Conservation (phyloP, 805 yeast species). For the Barnettozyma californica region DNA sequence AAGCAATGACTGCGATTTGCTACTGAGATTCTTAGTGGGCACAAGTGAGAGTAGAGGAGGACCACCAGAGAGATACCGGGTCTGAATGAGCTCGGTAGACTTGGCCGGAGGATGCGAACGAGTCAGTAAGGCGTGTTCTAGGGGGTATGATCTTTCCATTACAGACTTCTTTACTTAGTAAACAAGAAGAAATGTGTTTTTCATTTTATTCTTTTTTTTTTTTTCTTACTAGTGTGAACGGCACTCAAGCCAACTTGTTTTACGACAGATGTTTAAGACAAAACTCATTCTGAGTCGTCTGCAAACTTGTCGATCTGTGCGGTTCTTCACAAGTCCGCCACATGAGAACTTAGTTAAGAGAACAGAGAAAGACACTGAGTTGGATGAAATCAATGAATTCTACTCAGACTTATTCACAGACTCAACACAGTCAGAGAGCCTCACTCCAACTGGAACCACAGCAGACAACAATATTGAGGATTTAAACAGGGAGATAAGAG, state of each 20-base stretch:
- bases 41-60: conserved; percentile 18
- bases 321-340: background rate
- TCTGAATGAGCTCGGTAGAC: conserved; percentile 29
- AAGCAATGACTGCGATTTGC: conserved; percentile 4
- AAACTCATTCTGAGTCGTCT: background rate
- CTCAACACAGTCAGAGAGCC: background rate
- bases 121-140: conserved; percentile 18
- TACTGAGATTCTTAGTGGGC: conserved; percentile 26
- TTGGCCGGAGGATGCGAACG: conserved; percentile 15
- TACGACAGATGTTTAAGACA: background rate
- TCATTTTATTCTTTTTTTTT: too few species aligned
- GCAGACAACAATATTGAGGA: conserved; percentile 21
- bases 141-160: conserved; percentile 23
- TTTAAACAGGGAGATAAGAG: conserved; percentile 29
- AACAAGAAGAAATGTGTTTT: too few species aligned
- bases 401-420: conserved; percentile 32
- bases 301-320: background rate
- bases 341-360: background rate
- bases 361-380: conserved; percentile 15
- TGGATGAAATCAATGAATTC: conserved; percentile 29
- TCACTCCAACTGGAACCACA: background rate
- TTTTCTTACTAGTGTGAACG: too few species aligned
- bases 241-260: too few species aligned
- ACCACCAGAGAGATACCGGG: conserved; percentile 23
- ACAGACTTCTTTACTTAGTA: too few species aligned